These are phyloP conservation scores for Beta corolliflora DNA, from an alignment of 179 eudicot genomes.

Conservation along the genomic window DNA sequence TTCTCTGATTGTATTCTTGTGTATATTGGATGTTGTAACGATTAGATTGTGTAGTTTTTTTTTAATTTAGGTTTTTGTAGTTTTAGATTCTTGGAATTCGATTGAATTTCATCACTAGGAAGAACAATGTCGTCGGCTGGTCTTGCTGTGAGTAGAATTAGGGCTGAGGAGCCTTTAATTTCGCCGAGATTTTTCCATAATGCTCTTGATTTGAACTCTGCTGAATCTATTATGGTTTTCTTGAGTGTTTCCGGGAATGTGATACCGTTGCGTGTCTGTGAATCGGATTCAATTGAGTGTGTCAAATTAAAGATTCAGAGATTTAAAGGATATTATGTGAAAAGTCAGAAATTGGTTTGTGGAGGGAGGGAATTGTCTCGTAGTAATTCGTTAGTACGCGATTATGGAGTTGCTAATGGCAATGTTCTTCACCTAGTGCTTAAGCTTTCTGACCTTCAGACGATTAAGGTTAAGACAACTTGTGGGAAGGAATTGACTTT, in stretches of 20 bases:
- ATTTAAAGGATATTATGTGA: slow-evolving; percentile 67
- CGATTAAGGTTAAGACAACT: slow-evolving; percentile 56
- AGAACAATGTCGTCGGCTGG: slow-evolving; percentile 73
- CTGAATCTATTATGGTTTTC: slow-evolving; percentile 59
- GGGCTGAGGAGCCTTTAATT: slow-evolving; percentile 37
- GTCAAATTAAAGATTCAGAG: slow-evolving; percentile 70
- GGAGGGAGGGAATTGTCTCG: slow-evolving; percentile 75
- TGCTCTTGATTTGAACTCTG: slow-evolving; percentile 34
- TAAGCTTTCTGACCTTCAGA: slow-evolving; percentile 58
- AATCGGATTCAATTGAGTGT: slow-evolving; percentile 77
- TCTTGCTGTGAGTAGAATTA: slow-evolving; percentile 54
- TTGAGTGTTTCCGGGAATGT: slow-evolving; percentile 63
- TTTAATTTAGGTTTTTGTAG: slow-evolving; percentile 9
- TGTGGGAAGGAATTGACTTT: slow-evolving; percentile 66
- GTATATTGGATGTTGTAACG: neutral
- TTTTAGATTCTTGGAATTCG: slow-evolving; percentile 17
- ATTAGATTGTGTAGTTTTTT: neutral
- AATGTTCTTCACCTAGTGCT: slow-evolving; percentile 70
- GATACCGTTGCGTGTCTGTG: slow-evolving; percentile 62
- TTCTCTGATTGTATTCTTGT: slow-evolving; percentile 13
- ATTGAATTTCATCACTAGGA: slow-evolving; percentile 13
- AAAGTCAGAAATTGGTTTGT: slow-evolving; percentile 67
- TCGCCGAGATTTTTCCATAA: slow-evolving; percentile 42
- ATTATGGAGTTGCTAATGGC: slow-evolving; percentile 75
- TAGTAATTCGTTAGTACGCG: slow-evolving; percentile 55